phyloP scores from a whole-genome alignment of 345 rosid genomes.

The Aurinia saxatilis region DNA sequence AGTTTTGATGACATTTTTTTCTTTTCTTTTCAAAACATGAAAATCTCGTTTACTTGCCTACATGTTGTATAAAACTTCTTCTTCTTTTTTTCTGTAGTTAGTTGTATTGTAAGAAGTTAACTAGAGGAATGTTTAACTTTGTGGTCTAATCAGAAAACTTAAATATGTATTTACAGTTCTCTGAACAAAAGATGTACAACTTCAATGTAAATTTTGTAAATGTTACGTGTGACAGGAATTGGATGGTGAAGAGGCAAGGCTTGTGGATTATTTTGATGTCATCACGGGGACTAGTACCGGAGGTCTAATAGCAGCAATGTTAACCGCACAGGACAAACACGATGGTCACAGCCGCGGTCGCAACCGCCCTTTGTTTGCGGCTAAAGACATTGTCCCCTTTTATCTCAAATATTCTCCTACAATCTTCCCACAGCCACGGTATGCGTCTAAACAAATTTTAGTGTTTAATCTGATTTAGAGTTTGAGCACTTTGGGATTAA shows the following conservation, averaged over 20 bases:
- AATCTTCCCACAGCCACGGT: constrained; percentile 63
- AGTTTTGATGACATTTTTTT: not conserved
- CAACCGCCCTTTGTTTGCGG: constrained; percentile 33
- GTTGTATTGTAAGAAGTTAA: too few species aligned
- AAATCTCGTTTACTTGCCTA: not conserved
- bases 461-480: not conserved
- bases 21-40: not conserved
- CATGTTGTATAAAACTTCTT: too few species aligned
- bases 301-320: constrained; percentile 57
- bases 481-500: not conserved
- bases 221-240: constrained; percentile 41
- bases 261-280: constrained; percentile 76
- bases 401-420: constrained; percentile 44
- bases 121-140: too few species aligned
- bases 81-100: too few species aligned
- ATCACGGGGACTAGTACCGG: constrained; percentile 74
- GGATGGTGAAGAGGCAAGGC: constrained; percentile 62
- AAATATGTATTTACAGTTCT: too few species aligned
- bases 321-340: constrained; percentile 36
- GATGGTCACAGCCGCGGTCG: not conserved
- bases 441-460: not conserved
- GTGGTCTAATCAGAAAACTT: not conserved
- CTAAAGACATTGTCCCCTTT: constrained; percentile 53
- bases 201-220: not conserved
- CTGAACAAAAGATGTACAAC: too few species aligned